A percentile compares a stretch with the other conserved stretches of the same genome.
These are phyloP conservation scores for Curvularia verruculosa DNA, from an alignment of 2,329 filamentous ascomycete genomes.

Conservation along the genomic window DNA sequence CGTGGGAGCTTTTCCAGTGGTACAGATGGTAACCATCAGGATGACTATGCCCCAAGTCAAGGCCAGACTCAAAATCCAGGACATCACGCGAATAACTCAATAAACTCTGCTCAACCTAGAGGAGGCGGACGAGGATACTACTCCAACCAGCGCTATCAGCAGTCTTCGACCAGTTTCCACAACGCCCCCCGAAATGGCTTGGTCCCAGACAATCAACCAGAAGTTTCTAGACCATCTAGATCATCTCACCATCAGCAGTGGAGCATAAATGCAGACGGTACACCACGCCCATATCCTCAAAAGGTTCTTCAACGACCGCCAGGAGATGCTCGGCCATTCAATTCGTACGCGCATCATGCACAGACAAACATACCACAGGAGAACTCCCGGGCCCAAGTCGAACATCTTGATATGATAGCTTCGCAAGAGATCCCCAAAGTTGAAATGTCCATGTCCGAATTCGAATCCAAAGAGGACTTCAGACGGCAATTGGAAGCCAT, in stretches of 20 bases:
- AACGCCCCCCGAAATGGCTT: conserved; percentile 5
- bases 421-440: conserved; percentile 60
- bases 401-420: conserved; percentile 54
- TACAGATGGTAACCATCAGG: conserved; percentile 10
- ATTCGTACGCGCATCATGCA: conserved; percentile 21
- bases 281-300: conserved; percentile 14
- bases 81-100: conserved; percentile 8
- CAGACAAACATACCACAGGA: conserved; percentile 28
- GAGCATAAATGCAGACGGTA: neutral
- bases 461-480: conserved; percentile 74
- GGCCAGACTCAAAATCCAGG: conserved; percentile 18
- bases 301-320: conserved; percentile 32
- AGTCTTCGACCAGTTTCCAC: conserved; percentile 5
- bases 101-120: conserved; percentile 4
- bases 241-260: conserved; percentile 9
- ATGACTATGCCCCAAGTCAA: conserved; percentile 14
- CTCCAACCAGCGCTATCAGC: conserved; percentile 19
- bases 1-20: conserved; percentile 21
- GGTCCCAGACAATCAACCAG: neutral
- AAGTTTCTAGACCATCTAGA: conserved; percentile 5
- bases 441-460: conserved; percentile 68
- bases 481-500: conserved; percentile 68
- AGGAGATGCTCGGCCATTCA: conserved; percentile 21
- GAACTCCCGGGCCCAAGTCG: conserved; percentile 43
- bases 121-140: conserved; percentile 19